phyloP scores from a whole-genome alignment of 2,329 filamentous ascomycete species.

The Zasmidium angulare region DNA sequence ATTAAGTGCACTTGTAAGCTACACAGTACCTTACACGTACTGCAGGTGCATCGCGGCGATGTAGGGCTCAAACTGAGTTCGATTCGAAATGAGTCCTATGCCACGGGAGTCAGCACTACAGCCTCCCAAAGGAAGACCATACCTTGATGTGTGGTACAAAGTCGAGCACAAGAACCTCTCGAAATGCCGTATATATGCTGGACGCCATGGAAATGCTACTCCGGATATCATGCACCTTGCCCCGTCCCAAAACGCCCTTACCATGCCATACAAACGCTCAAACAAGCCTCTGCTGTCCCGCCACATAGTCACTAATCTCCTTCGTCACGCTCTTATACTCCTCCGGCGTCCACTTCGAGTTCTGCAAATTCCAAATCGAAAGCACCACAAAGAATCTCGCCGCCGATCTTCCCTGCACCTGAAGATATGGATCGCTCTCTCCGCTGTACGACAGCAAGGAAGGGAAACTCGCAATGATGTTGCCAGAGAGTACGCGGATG shows the following conservation, averaged over 20 bases:
- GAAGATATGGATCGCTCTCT: background rate
- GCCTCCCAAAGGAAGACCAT: no score
- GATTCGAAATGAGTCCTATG: no score
- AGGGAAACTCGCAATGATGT: background rate
- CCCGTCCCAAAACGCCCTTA: background rate
- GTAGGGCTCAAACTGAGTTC: no score
- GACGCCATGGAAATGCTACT: no score
- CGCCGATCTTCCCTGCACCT: background rate
- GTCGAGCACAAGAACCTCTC: no score
- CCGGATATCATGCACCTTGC: no score
- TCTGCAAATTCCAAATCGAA: background rate
- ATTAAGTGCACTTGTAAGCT: no score
- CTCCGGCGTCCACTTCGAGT: background rate
- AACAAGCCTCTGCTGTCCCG: background rate
- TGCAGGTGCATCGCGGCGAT: no score
- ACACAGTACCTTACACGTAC: no score
- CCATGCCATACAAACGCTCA: background rate
- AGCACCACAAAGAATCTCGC: background rate
- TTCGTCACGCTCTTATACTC: background rate
- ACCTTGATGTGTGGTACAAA: no score
- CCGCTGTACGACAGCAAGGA: background rate
- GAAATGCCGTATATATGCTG: no score
- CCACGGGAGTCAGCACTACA: no score
- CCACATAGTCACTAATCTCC: background rate
- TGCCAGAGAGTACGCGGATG: background rate